These are phyloP conservation scores for Rubroboletus pulcherrimus DNA, from an alignment of 768 basidiomycete genomes.

Conservation along the genomic window DNA sequence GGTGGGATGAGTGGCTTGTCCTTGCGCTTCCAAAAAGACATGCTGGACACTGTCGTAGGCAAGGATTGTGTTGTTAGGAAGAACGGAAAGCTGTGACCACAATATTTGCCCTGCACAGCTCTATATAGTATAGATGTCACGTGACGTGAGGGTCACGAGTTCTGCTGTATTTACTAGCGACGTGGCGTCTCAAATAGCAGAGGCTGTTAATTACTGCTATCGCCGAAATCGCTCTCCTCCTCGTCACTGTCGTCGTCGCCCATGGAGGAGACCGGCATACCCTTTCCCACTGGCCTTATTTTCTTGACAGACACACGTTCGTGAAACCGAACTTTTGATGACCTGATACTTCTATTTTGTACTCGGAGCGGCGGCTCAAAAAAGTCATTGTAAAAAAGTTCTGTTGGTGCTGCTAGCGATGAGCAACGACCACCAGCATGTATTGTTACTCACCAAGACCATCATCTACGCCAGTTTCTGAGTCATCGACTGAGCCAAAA, in stretches of 20 bases:
- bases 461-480: constrained; percentile 38
- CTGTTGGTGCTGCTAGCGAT: constrained; percentile 33
- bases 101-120: background rate
- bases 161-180: background rate
- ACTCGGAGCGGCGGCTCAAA: constrained; percentile 58
- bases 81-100: constrained; percentile 6
- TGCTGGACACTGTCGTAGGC: constrained; percentile 2
- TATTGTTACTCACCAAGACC: constrained; percentile 35
- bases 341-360: constrained; percentile 16
- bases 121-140: background rate
- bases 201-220: constrained; percentile 29
- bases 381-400: constrained; percentile 72
- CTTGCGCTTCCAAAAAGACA: constrained; percentile 57
- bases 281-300: constrained; percentile 71
- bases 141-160: constrained; percentile 8
- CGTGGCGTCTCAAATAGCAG: background rate
- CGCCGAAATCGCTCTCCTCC: constrained; percentile 34
- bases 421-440: background rate
- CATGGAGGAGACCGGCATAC: constrained; percentile 47
- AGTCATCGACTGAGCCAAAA: constrained; percentile 56
- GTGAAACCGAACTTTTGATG: constrained; percentile 66
- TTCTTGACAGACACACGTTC: constrained; percentile 79
- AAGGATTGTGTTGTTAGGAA: background rate
- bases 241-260: constrained; percentile 33
- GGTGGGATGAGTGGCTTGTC: constrained; percentile 66